Base-by-base conservation (phyloP, 2,329 filamentous ascomycete genomes). In the Coniochaeta sp. region DNA sequence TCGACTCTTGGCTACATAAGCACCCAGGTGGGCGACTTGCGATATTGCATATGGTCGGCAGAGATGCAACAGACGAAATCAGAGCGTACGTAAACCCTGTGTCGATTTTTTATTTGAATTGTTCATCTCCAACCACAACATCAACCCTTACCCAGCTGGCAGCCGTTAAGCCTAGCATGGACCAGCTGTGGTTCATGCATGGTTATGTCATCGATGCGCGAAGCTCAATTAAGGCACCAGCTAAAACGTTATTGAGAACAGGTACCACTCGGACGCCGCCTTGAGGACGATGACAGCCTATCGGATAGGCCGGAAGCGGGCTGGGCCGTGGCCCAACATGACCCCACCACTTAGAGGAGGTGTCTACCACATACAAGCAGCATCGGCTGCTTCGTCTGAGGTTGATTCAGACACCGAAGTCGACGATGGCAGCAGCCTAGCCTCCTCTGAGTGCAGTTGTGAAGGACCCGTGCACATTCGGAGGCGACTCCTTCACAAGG, bases 21-120 rank as follows among this genome's bases (percentile, higher is more conserved):
- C 85, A 87, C 66, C 85, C 85, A 0, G 85, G 85, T 22, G 85
- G 85, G 34, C 73, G 76, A 16, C 72, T 87, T 28, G 81, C 83
- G 22, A 84, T 87, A 62, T 68, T 82, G 63, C 84, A 87, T 72
- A 86, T 85, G 81, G 79, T 85, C 4, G 82, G 82, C 60, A 77
- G 76, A 69, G 82, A 85, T 71, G 81, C 82, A 26, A 83, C 81
- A 22, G 80, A 84, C 67, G 82, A 85, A 67, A 84, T 85, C 66
- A 80, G 80, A 63, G 79, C 78, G 82, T 84, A 79, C 76, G 64
- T 70, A 28, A 19, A 11, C 11, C 14, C 26, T 28, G 22, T 52
- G 22, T 52, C 43, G 43, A 11, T 16, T 40, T n/a, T 40, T 16
- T 16, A n/a, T 12, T 12, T 3, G 34, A 36, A 3, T 40, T 47